Evolutionary conservation across 1,284 basidiomycete genomes (phyloP).

Genomic region (Ceratobasidium sp.): DNA sequence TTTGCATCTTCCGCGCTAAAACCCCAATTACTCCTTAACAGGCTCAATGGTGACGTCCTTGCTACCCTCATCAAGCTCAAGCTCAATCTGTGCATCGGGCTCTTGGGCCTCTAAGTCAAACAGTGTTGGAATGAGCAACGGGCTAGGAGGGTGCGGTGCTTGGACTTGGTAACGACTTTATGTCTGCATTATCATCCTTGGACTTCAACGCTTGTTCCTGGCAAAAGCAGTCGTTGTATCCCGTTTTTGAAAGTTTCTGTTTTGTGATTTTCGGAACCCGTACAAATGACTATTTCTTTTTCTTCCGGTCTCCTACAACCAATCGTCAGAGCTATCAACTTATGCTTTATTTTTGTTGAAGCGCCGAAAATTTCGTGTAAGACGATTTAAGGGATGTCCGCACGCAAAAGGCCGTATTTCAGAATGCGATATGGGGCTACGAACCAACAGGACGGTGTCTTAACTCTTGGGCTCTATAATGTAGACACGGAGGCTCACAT

Average conservation of each 20-base stretch:
- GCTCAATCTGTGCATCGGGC: conserved; percentile 25
- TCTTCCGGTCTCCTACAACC: too few relatives aligned
- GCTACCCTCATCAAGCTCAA: conserved; percentile 41
- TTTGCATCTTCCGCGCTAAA: too few relatives aligned
- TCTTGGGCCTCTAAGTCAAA: conserved; percentile 33
- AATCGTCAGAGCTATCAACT: too few relatives aligned
- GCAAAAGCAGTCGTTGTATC: background rate
- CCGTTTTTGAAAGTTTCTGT: background rate
- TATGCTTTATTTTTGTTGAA: too few relatives aligned
- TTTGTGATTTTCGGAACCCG: background rate
- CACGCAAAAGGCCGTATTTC: too few relatives aligned
- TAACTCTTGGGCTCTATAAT: too few relatives aligned
- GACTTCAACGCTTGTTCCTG: background rate
- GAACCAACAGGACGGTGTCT: too few relatives aligned
- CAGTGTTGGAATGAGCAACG: background rate
- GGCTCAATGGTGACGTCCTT: conserved; percentile 15
- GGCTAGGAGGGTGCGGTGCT: background rate
- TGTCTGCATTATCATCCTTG: background rate
- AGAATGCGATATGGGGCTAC: too few relatives aligned
- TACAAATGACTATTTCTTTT: background rate
- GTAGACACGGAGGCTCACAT: too few relatives aligned
- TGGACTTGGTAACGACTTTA: background rate
- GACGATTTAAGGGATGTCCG: too few relatives aligned
- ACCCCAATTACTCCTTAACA: too few relatives aligned
- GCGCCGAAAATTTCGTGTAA: too few relatives aligned